Evolutionary conservation across 257 asterid genomes (phyloP).

Genomic region (Leonotis leonurus): DNA sequence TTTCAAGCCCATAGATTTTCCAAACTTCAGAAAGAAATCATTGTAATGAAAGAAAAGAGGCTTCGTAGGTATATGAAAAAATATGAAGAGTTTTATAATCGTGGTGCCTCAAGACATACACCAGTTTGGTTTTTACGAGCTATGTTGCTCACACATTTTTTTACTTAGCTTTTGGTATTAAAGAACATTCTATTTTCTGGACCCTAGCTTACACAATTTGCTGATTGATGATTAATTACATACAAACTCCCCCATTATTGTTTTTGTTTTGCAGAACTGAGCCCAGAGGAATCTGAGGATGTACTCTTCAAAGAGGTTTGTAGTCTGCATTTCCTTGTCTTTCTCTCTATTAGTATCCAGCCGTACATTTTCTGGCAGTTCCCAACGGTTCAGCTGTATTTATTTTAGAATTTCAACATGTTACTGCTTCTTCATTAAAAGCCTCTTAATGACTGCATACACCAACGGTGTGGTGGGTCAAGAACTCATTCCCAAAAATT

Average conservation of each 20-base stretch:
- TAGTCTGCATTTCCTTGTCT: constrained; percentile 13
- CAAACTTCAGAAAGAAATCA: no score
- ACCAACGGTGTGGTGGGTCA: no score
- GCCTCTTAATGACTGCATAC: not conserved
- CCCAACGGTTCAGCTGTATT: not conserved
- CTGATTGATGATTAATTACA: not conserved
- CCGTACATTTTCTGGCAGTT: not conserved
- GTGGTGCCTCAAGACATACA: not conserved
- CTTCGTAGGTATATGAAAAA: no score
- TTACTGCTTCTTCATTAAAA: not conserved
- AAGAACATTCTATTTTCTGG: not conserved
- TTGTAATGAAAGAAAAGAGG: no score
- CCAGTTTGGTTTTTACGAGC: not conserved
- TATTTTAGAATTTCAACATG: not conserved
- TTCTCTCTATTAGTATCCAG: not conserved
- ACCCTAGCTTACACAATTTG: not conserved
- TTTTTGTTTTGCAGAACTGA: constrained; percentile 52
- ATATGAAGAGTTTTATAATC: not conserved
- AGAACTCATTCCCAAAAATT: not conserved
- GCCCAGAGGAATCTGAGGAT: constrained; percentile 97
- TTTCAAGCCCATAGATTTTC: no score
- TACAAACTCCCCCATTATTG: not conserved
- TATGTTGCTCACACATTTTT: not conserved
- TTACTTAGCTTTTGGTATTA: not conserved
- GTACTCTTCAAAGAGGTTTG: constrained; percentile 94